Base-by-base conservation (phyloP, 164 flowering plant genomes). In the Taxillus chinensis region DNA sequence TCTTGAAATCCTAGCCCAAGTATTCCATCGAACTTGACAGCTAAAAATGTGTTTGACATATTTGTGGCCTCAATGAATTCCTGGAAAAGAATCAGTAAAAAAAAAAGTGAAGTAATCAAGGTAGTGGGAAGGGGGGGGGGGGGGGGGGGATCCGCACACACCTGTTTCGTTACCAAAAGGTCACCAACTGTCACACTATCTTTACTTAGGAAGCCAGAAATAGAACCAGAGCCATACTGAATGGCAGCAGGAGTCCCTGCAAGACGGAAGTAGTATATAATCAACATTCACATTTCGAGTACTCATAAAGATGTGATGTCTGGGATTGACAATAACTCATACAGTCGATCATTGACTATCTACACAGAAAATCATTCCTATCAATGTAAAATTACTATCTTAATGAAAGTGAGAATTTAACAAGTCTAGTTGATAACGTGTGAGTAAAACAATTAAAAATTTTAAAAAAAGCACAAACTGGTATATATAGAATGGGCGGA, bases 1-100 rank as follows among this genome's bases (percentile, higher is more conserved):
- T 80, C 83, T 75, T 68, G 62, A 64, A 80, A 80, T 16, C 83
- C 83, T 38, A 80, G 79, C 37, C 83, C 83, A 15, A 80, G 54
- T 10, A 80, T 71, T 41, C 83, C 83, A 70, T 80, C 83, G 69
- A 80, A 80, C 64, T 77, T 78, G 62, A 78, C 78, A 54, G 64
- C 71, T 68, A 75, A 12, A 64, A 80, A 80, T 45, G 81, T 11
- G 62, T 81, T 59, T 12, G 83, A 78, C 64, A 73, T 77, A 45
- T 58, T 73, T 45, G 83, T 77, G 39, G 81, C 83, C 68, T 80
- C 83, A 59, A 80, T 77, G 55, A 80, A 80, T 40, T 72, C 75
- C 83, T 79, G 68, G 2, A 45, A 14, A 55, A 49, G 42, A 41
- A 27, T 48, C 16, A 51, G 17, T 38, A 51, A 38, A 8, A 5